These are phyloP conservation scores for Scheffersomyces parashehatae DNA, from an alignment of 1,139 yeast genomes.

Conservation along the genomic window DNA sequence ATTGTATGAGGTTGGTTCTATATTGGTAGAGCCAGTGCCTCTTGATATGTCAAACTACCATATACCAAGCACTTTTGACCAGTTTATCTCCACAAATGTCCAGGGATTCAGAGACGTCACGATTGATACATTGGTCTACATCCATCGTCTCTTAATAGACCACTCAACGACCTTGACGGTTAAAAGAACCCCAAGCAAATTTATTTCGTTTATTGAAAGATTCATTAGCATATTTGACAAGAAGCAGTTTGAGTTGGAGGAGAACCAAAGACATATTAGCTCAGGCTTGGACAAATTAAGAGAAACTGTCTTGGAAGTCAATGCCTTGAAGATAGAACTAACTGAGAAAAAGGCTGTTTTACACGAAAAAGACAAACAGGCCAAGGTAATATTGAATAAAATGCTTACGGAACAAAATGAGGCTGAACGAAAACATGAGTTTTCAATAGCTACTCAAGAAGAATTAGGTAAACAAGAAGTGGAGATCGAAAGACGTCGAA, in stretches of 20 bases:
- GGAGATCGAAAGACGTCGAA: conserved; percentile 57
- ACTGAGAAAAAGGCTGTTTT: conserved; percentile 55
- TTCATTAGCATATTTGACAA: conserved; percentile 46
- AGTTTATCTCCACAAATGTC: conserved; percentile 14
- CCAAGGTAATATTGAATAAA: conserved; percentile 66
- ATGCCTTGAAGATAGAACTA: conserved; percentile 55
- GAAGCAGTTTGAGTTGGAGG: conserved; percentile 56
- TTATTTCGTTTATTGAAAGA: conserved; percentile 50
- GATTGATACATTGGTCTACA: conserved; percentile 45
- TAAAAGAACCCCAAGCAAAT: conserved; percentile 56
- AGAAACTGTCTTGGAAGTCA: conserved; percentile 77
- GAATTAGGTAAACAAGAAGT: conserved; percentile 69
- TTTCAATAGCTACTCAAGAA: conserved; percentile 74
- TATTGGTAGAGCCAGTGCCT: conserved; percentile 48
- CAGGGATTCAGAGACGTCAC: conserved; percentile 47
- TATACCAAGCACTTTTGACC: conserved; percentile 25
- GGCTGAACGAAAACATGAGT: conserved; percentile 87
- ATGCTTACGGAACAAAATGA: conserved; percentile 91
- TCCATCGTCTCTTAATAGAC: conserved; percentile 38
- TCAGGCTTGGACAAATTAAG: conserved; percentile 73
- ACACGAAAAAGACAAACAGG: conserved; percentile 61
- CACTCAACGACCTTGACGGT: background rate
- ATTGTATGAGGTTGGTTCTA: conserved; percentile 50
- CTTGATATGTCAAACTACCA: conserved; percentile 48
- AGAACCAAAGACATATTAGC: conserved; percentile 69